These are phyloP conservation scores for Apiotrichum montevideense DNA, from an alignment of 1,284 basidiomycete genomes.

Conservation along the genomic window DNA sequence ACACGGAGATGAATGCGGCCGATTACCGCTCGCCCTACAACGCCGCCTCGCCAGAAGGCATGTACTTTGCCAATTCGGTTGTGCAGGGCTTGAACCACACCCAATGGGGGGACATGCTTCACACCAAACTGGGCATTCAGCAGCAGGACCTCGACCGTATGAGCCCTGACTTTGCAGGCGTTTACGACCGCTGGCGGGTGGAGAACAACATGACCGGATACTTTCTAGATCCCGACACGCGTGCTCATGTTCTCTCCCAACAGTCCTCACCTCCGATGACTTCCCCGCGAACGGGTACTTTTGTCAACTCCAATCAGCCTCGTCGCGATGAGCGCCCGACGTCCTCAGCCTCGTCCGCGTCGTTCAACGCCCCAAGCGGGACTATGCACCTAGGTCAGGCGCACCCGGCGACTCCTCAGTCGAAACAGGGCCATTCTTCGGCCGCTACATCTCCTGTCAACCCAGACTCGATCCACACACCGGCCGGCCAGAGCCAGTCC, in stretches of 20 bases:
- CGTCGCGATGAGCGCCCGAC: slow-evolving; percentile 2
- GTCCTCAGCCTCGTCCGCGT: not conserved
- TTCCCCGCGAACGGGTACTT: slow-evolving; percentile 2
- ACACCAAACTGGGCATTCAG: slow-evolving; percentile 24
- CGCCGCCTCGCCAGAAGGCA: slow-evolving; percentile 15
- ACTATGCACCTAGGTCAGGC: slow-evolving; percentile 1
- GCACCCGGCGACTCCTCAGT: not conserved
- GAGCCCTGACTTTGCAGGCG: slow-evolving; percentile 21
- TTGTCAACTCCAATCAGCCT: not conserved
- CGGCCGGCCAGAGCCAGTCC: slow-evolving; percentile 3
- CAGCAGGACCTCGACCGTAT: slow-evolving; percentile 29
- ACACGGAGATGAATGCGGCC: slow-evolving; percentile 15
- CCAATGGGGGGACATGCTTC: slow-evolving; percentile 12
- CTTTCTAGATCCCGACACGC: slow-evolving; percentile 11
- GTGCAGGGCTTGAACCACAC: slow-evolving; percentile 16
- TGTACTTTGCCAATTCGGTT: slow-evolving; percentile 22
- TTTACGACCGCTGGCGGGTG: slow-evolving; percentile 32
- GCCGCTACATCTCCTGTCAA: slow-evolving; percentile 10
- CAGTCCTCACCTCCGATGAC: not conserved
- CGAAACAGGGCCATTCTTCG: not conserved
- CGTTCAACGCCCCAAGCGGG: not conserved
- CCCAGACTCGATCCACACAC: slow-evolving; percentile 13
- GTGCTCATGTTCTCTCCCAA: not conserved
- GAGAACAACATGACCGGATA: slow-evolving; percentile 23
- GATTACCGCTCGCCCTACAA: not conserved